Percentiles rank a stretch among this genome's conserved stretches.
Conservation (phyloP, 2,329 filamentous ascomycete species). For the Samsoniella hepiali region DNA sequence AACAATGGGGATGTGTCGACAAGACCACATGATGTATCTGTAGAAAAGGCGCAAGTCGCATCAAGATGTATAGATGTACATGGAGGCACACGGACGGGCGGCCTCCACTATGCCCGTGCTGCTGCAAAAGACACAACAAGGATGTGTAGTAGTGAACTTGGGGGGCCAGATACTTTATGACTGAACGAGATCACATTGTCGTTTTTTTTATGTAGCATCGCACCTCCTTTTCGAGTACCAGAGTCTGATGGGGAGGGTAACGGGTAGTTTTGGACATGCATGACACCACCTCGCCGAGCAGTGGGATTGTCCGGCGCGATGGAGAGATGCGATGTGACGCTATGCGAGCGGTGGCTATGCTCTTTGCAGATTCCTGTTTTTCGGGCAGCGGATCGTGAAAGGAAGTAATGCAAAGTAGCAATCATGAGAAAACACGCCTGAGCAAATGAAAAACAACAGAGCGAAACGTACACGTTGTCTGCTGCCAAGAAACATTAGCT, state of each 20-base stretch:
- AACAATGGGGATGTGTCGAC: background rate
- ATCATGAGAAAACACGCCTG: no score
- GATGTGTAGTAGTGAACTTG: background rate
- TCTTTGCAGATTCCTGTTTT: background rate
- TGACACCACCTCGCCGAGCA: background rate
- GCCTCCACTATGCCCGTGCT: background rate
- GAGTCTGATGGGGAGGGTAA: background rate
- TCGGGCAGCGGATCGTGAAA: background rate
- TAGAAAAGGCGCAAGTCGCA: background rate
- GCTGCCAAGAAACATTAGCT: no score
- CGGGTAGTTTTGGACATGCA: background rate
- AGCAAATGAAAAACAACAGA: no score
- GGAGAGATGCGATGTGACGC: slow-evolving; percentile 5
- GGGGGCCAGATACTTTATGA: background rate
- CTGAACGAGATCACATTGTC: slow-evolving; percentile 5
- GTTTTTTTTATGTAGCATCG: background rate
- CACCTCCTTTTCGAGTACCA: background rate
- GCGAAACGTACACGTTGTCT: no score
- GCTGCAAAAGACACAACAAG: no score
- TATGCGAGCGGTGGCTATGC: background rate
- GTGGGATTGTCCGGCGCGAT: background rate
- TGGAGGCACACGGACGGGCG: background rate
- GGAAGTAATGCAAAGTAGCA: no score
- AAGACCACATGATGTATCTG: background rate
- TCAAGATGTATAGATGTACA: slow-evolving; percentile 11